phyloP scores from a whole-genome alignment of 768 basidiomycete genomes.

The Kwoniella sp. region DNA sequence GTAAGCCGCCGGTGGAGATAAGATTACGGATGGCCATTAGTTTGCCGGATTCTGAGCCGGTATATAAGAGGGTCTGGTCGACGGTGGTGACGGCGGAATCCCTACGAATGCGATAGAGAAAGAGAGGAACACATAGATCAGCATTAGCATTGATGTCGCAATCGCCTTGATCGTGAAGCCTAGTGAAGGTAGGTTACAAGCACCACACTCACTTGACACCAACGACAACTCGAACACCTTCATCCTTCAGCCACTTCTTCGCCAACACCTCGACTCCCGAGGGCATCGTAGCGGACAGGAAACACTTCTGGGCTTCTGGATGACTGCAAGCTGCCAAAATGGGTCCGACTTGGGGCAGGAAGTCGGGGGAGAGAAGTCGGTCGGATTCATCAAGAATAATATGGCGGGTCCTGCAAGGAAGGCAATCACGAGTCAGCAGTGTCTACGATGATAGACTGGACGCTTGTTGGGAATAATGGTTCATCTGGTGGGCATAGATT shows the following conservation, averaged over 20 bases:
- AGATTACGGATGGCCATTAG: slow-evolving; percentile 81
- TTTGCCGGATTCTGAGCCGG: slow-evolving; percentile 92
- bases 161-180: too few relatives aligned
- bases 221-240: slow-evolving; percentile 84
- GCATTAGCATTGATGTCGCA: too few relatives aligned
- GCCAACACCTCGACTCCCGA: slow-evolving; percentile 83
- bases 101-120: slow-evolving; percentile 58
- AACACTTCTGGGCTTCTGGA: slow-evolving; percentile 73
- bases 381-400: slow-evolving; percentile 89
- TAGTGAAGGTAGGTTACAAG: too few relatives aligned
- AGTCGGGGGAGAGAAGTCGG: slow-evolving; percentile 84
- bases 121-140: not conserved
- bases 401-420: slow-evolving; percentile 69
- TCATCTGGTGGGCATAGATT: too few relatives aligned
- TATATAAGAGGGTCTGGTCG: slow-evolving; percentile 82
- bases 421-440: too few relatives aligned
- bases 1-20: slow-evolving; percentile 68
- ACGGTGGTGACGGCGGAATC: slow-evolving; percentile 94
- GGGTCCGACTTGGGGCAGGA: slow-evolving; percentile 83
- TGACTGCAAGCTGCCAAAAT: slow-evolving; percentile 76
- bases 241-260: slow-evolving; percentile 78
- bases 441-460: too few relatives aligned
- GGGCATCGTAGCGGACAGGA: slow-evolving; percentile 94
- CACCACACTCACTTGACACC: slow-evolving; percentile 81
- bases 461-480: too few relatives aligned